These are phyloP conservation scores for Boletus eberwhitei DNA, from an alignment of 768 basidiomycete species.

Conservation along the genomic window DNA sequence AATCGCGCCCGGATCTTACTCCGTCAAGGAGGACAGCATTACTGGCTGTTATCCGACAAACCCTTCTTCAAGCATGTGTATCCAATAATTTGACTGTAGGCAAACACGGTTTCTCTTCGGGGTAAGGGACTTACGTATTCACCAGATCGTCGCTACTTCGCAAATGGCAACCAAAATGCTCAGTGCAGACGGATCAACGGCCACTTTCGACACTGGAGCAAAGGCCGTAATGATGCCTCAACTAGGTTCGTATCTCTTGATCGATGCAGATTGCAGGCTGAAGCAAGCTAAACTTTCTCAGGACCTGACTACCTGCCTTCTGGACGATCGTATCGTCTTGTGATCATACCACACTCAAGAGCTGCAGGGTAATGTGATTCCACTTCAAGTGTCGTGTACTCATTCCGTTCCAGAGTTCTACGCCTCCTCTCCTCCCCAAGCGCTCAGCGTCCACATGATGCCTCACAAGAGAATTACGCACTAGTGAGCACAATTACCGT, in stretches of 20 bases:
- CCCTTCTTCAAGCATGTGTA: slow-evolving; percentile 47
- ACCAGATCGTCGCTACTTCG: slow-evolving; percentile 55
- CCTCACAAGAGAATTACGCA: slow-evolving; percentile 22
- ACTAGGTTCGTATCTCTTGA: slow-evolving; percentile 43
- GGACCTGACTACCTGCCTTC: slow-evolving; percentile 41
- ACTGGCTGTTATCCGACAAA: slow-evolving; percentile 51
- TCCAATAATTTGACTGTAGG: slow-evolving; percentile 49
- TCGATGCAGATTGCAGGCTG: slow-evolving; percentile 3
- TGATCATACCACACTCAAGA: slow-evolving; percentile 39
- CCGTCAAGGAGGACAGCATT: slow-evolving; percentile 39
- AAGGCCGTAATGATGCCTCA: slow-evolving; percentile 65
- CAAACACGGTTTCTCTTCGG: slow-evolving; percentile 1
- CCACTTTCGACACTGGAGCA: slow-evolving; percentile 61
- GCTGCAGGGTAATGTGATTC: slow-evolving; percentile 38
- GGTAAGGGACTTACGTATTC: slow-evolving; percentile 4
- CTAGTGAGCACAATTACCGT: slow-evolving; percentile 28
- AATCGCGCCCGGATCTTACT: slow-evolving; percentile 41
- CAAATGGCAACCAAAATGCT: slow-evolving; percentile 70
- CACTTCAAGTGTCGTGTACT: slow-evolving; percentile 12
- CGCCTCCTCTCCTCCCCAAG: slow-evolving; percentile 40
- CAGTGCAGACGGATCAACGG: slow-evolving; percentile 59
- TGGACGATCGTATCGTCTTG: slow-evolving; percentile 41
- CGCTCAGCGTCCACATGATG: slow-evolving; percentile 10
- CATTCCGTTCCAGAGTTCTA: slow-evolving; percentile 32
- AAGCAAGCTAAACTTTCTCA: slow-evolving; percentile 10